Percentiles rank a stretch among this genome's conserved stretches.
Conservation (phyloP, 1,284 basidiomycete species). For the Neotropicomus parvogracilis region DNA sequence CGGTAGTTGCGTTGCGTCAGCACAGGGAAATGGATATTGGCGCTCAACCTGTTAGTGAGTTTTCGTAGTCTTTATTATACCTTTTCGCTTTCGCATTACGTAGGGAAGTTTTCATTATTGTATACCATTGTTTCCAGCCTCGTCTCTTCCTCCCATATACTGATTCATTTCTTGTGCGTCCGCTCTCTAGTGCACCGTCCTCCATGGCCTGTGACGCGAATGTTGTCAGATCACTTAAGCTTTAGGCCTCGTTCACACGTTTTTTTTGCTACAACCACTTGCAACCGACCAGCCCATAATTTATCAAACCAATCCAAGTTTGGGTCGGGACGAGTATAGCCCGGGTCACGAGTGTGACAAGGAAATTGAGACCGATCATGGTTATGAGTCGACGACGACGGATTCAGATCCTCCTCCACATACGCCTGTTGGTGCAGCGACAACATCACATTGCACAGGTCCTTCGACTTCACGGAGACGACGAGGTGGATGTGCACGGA, state of each 20-base stretch:
- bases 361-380: constrained; percentile 27
- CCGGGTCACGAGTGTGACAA: constrained; percentile 17
- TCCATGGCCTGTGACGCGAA: constrained; percentile 13
- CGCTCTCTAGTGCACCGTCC: constrained; percentile 17
- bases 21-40: constrained; percentile 25
- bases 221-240: constrained; percentile 2
- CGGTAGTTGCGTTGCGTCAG: constrained; percentile 7
- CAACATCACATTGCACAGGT: constrained; percentile 6
- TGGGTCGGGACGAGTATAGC: constrained; percentile 8
- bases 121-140: neutral
- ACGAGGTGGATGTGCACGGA: constrained; percentile 10
- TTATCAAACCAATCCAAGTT: constrained; percentile 1
- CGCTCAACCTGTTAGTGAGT: constrained; percentile 22
- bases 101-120: neutral
- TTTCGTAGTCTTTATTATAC: constrained; percentile 1
- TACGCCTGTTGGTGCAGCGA: constrained; percentile 22
- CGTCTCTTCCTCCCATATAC: constrained; percentile 6
- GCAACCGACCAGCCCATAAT: neutral
- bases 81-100: constrained; percentile 1
- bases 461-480: constrained; percentile 15
- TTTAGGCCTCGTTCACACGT: constrained; percentile 3
- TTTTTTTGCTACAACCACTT: constrained; percentile 4
- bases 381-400: constrained; percentile 28
- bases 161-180: constrained; percentile 12
- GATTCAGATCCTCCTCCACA: constrained; percentile 30